Evolutionary conservation across 2,329 filamentous ascomycete species (phyloP).

Genomic region (Colletotrichum tofieldiae): DNA sequence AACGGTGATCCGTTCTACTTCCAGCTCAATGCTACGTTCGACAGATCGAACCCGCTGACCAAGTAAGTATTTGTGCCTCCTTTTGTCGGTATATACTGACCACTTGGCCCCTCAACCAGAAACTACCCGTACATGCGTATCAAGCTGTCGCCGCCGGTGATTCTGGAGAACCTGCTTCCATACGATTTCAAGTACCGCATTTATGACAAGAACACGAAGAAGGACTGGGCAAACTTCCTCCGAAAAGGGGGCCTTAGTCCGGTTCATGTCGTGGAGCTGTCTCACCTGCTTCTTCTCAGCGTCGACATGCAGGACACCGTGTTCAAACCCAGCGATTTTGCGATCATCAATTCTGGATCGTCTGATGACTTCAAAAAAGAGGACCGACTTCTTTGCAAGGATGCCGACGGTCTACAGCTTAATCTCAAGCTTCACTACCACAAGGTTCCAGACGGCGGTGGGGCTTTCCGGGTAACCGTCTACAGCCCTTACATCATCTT

Average conservation of each 20-base stretch:
- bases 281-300: slow-evolving; percentile 91
- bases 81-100: slow-evolving; percentile 50
- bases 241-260: slow-evolving; percentile 97
- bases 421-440: slow-evolving; percentile 92
- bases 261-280: slow-evolving; percentile 96
- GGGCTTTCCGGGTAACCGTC: slow-evolving; percentile 95
- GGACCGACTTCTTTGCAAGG: slow-evolving; percentile 83
- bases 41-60: slow-evolving; percentile 86
- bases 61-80: slow-evolving; percentile 64
- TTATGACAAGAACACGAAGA: slow-evolving; percentile 98
- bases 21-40: slow-evolving; percentile 90
- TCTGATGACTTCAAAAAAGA: slow-evolving; percentile 93
- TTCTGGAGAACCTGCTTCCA: slow-evolving; percentile 93
- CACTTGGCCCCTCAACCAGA: slow-evolving; percentile 54
- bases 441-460: slow-evolving; percentile 90
- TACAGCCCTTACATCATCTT: slow-evolving; percentile 96
- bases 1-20: slow-evolving; percentile 95
- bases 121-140: slow-evolving; percentile 96
- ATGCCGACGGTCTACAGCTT: slow-evolving; percentile 84
- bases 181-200: slow-evolving; percentile 99
- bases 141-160: slow-evolving; percentile 91
- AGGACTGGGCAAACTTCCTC: slow-evolving; percentile 98
- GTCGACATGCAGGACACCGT: slow-evolving; percentile 97
- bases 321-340: slow-evolving; percentile 95
- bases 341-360: slow-evolving; percentile 93